Conservation (phyloP, 2,329 filamentous ascomycete species). For the Chaetomium olivaceum region DNA sequence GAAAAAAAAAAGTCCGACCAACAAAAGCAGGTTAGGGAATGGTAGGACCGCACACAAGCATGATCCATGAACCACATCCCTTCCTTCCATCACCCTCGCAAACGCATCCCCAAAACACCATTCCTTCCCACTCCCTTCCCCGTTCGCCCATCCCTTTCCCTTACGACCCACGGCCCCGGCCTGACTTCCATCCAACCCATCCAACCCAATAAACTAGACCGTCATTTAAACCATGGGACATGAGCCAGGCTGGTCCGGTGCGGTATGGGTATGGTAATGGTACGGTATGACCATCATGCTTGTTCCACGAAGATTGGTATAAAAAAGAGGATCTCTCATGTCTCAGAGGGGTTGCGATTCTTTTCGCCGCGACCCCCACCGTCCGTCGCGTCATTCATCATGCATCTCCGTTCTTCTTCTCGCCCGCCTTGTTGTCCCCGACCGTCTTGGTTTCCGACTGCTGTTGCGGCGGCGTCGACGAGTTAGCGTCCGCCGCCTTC, state of each 20-base stretch:
- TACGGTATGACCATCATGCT: slow-evolving; percentile 19
- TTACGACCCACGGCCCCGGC: neutral
- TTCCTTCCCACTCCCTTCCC: neutral
- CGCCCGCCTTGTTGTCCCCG: slow-evolving; percentile 2
- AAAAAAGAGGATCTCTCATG: slow-evolving; percentile 19
- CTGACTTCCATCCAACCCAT: neutral
- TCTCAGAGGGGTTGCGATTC: slow-evolving; percentile 7
- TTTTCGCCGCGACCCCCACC: neutral
- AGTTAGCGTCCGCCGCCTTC: neutral
- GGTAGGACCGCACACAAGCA: neutral
- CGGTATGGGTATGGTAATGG: slow-evolving; percentile 5
- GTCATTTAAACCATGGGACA: slow-evolving; percentile 10
- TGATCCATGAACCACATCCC: neutral
- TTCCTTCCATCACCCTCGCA: neutral
- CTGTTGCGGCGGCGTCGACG: slow-evolving; percentile 10
- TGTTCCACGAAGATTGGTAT: slow-evolving; percentile 16
- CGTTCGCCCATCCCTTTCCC: neutral
- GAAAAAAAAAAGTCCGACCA: neutral
- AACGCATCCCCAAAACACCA: slow-evolving; percentile 2
- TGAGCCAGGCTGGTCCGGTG: slow-evolving; percentile 1
- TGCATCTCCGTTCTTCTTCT: slow-evolving; percentile 12
- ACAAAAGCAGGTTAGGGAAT: neutral
- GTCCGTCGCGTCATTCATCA: slow-evolving; percentile 4
- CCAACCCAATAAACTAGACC: neutral
- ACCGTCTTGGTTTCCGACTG: slow-evolving; percentile 5